A percentile compares a stretch with the other conserved stretches of the same genome.
Evolutionary conservation across 192 early-diverging fungal genomes (phyloP).

Genomic region (Jimgerdemannia flammicorona): DNA sequence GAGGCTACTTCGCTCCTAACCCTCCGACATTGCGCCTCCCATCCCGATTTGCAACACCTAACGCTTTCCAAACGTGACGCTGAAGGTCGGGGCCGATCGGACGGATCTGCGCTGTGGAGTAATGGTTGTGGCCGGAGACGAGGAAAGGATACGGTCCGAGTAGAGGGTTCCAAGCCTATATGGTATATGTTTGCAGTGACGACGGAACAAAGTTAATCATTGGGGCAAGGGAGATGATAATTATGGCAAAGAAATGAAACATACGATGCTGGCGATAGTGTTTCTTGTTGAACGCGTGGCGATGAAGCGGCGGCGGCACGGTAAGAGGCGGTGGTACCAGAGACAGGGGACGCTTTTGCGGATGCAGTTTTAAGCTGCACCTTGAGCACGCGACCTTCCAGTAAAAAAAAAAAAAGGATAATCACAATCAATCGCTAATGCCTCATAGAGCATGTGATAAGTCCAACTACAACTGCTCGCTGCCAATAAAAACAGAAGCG

Average conservation of each 20-base stretch:
- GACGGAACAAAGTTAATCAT: neutral
- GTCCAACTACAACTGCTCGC: neutral
- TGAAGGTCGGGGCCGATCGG: neutral
- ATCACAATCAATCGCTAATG: no score
- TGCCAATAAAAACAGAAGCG: neutral
- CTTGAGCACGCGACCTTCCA: neutral
- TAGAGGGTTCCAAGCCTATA: neutral
- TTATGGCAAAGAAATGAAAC: neutral
- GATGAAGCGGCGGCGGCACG: neutral
- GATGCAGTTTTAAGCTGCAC: neutral
- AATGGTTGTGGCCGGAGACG: neutral
- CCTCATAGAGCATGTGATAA: neutral
- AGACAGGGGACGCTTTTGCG: neutral
- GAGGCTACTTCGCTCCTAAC: no score
- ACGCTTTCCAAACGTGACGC: neutral
- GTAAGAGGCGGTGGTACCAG: neutral
- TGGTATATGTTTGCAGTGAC: neutral
- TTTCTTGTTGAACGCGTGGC: neutral
- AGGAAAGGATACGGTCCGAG: neutral
- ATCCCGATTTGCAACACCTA: neutral
- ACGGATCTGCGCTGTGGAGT: neutral
- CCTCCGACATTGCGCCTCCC: no score
- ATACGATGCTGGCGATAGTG: neutral
- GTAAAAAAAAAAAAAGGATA: neutral
- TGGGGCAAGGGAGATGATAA: neutral